Evolutionary conservation across 164 flowering plant genomes (phyloP).

Genomic region (Aristolochia fimbriata): DNA sequence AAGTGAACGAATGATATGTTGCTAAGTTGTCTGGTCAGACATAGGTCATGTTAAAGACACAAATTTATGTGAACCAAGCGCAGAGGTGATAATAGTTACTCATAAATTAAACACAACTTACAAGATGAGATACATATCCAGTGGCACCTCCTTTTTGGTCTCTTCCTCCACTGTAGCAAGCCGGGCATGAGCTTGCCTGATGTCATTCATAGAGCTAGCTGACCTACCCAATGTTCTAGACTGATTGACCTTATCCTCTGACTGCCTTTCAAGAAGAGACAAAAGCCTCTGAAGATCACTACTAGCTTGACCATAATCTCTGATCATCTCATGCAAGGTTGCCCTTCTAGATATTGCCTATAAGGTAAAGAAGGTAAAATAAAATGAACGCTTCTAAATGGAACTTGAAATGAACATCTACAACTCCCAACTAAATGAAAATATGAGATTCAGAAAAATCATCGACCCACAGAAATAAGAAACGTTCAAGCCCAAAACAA

Average conservation of each 20-base stretch:
- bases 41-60: too few species aligned
- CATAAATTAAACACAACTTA: conserved; percentile 30
- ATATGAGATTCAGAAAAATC: too few species aligned
- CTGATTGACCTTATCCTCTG: conserved; percentile 23
- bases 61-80: too few species aligned
- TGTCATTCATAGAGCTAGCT: conserved; percentile 27
- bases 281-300: conserved; percentile 56
- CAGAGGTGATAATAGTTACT: too few species aligned
- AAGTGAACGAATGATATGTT: neutral
- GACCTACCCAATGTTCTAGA: conserved; percentile 25
- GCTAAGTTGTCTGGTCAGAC: too few species aligned
- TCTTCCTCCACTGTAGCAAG: conserved; percentile 52
- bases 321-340: conserved; percentile 72
- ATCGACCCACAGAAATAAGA: too few species aligned
- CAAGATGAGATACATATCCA: conserved; percentile 80
- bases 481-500: too few species aligned
- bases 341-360: conserved; percentile 96
- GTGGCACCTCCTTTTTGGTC: conserved; percentile 48
- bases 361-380: conserved; percentile 2
- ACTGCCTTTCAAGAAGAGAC: conserved; percentile 45
- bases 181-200: conserved; percentile 43
- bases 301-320: conserved; percentile 80
- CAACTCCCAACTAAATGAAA: too few species aligned
- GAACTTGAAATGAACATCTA: neutral
- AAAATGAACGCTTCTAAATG: neutral